phyloP scores from a whole-genome alignment of 345 rosid genomes.

The Camelina hispida region DNA sequence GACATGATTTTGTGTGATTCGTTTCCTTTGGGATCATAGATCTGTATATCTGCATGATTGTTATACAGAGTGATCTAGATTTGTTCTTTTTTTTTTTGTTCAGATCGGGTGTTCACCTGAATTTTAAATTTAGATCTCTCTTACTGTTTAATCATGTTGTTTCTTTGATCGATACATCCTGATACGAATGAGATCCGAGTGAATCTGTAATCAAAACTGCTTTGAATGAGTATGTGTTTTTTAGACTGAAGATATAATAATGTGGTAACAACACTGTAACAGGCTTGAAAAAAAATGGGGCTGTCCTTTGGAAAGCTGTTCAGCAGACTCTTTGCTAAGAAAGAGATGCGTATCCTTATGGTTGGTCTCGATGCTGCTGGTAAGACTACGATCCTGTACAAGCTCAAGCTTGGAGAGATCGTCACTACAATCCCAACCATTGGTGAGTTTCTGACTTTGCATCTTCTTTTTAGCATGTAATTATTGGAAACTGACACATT shows the following conservation, averaged over 20 bases:
- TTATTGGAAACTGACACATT: background rate
- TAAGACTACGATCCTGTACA: slow-evolving; percentile 77
- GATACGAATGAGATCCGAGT: slow-evolving; percentile 20
- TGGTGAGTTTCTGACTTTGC: slow-evolving; percentile 46
- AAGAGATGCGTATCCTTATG: slow-evolving; percentile 50
- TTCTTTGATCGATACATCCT: slow-evolving; percentile 10
- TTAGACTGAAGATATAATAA: background rate
- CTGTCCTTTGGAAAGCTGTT: slow-evolving; percentile 68
- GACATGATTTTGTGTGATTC: slow-evolving; percentile 6
- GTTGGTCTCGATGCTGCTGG: slow-evolving; percentile 53
- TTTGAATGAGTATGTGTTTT: slow-evolving; percentile 11
- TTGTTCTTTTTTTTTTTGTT: background rate
- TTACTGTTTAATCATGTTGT: background rate
- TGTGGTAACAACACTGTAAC: slow-evolving; percentile 11
- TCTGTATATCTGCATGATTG: slow-evolving; percentile 30
- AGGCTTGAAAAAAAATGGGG: slow-evolving; percentile 56
- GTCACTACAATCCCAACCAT: slow-evolving; percentile 80
- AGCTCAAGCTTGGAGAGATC: slow-evolving; percentile 77
- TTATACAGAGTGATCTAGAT: slow-evolving; percentile 4
- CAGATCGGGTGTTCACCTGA: slow-evolving; percentile 25
- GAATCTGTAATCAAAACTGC: too few species aligned
- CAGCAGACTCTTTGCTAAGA: slow-evolving; percentile 64
- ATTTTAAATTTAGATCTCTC: slow-evolving; percentile 32
- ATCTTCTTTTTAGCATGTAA: background rate
- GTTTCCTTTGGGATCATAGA: background rate